Evolutionary conservation across 1,284 basidiomycete species (phyloP).

Genomic region (Tausonia pullulans): DNA sequence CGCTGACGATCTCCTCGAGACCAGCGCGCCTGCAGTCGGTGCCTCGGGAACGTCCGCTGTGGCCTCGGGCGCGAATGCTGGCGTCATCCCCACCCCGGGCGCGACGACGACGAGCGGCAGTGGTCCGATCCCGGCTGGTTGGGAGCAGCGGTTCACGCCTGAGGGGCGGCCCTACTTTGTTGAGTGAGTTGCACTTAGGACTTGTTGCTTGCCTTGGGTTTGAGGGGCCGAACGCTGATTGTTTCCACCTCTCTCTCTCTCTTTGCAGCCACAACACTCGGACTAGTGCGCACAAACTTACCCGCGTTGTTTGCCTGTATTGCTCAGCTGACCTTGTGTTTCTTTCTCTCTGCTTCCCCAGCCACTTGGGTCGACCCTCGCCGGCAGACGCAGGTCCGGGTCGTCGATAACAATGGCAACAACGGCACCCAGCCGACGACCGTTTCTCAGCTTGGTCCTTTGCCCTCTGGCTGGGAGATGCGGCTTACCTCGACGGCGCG

Average conservation of each 20-base stretch:
- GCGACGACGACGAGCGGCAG: conserved; percentile 58
- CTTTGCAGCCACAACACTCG: conserved; percentile 63
- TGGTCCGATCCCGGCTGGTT: conserved; percentile 81
- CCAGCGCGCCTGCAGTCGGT: conserved; percentile 27
- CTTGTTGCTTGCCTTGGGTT: not conserved
- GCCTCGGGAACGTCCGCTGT: conserved; percentile 19
- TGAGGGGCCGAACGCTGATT: not conserved
- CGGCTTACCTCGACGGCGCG: conserved; percentile 81
- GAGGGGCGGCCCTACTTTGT: conserved; percentile 97
- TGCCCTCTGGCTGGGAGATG: conserved; percentile 98
- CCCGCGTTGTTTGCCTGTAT: too few species aligned
- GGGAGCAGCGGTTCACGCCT: conserved; percentile 97
- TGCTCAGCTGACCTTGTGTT: not conserved
- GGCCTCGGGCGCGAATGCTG: conserved; percentile 26
- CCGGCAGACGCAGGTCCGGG: conserved; percentile 68
- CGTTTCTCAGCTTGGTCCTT: conserved; percentile 80
- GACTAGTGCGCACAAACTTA: conserved; percentile 41
- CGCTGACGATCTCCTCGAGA: conserved; percentile 66
- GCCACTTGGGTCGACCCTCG: conserved; percentile 96
- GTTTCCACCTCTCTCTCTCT: not conserved
- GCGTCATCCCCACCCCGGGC: conserved; percentile 39
- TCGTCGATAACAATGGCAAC: conserved; percentile 74
- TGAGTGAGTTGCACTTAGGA: conserved; percentile 87
- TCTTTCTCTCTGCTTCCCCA: not conserved
- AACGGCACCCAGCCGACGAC: conserved; percentile 66